phyloP scores from a whole-genome alignment of 441 rosid genomes.

The Rhodomyrtus psidioides region DNA sequence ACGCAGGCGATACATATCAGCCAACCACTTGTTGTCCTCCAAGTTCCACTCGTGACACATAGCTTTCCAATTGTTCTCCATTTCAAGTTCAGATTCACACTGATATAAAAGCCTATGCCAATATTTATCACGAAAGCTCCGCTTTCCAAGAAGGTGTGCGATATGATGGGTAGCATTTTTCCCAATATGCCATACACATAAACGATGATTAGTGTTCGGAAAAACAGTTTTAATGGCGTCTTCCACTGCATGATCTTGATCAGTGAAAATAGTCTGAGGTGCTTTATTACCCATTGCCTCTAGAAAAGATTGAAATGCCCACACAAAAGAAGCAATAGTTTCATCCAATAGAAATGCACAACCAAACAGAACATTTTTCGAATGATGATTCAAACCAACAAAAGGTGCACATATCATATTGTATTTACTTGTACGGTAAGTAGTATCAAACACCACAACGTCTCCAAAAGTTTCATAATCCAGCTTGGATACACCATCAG shows the following conservation, averaged over 20 bases:
- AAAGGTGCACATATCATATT: neutral
- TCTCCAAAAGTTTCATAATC: neutral
- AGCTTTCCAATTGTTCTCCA: neutral
- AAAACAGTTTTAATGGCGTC: neutral
- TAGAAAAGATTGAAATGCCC: no score
- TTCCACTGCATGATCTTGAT: no score
- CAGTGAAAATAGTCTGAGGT: no score
- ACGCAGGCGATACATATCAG: accelerated
- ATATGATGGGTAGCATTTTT: neutral
- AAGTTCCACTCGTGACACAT: neutral
- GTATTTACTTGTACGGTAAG: neutral
- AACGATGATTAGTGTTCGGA: neutral
- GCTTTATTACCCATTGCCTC: no score
- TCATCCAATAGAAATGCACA: no score
- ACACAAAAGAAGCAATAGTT: no score
- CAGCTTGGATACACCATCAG: neutral
- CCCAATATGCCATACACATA: neutral
- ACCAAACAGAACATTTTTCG: no score
- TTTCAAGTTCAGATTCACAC: neutral
- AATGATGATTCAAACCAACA: no score
- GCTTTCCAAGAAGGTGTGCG: neutral
- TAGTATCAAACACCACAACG: neutral
- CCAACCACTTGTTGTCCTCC: neutral
- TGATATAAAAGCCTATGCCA: accelerated
- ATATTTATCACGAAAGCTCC: accelerated